Conservation (phyloP, 495 filamentous ascomycete species). For the Penicillium fimorum region DNA sequence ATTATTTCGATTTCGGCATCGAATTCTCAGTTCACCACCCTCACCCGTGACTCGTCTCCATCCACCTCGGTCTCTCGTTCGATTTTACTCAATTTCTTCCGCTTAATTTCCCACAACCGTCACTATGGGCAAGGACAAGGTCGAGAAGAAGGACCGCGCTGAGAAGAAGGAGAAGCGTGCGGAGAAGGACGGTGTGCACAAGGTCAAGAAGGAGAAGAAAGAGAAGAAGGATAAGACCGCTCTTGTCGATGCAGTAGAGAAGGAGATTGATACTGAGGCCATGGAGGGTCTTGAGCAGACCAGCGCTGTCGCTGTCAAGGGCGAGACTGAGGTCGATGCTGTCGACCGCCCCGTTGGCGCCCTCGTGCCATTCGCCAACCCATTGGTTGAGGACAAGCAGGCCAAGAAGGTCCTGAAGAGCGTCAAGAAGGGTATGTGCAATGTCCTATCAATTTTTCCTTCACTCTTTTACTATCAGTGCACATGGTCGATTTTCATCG, state of each 20-base stretch:
- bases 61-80: conserved; percentile 20
- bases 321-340: conserved; percentile 46
- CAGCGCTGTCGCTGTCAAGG: conserved; percentile 34
- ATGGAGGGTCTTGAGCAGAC: conserved; percentile 53
- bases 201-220: conserved; percentile 62
- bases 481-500: conserved; percentile 5
- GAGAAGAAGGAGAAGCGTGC: conserved; percentile 80
- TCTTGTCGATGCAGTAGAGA: conserved; percentile 59
- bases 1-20: conserved; percentile 42
- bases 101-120: conserved; percentile 18
- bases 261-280: conserved; percentile 56
- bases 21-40: conserved; percentile 26
- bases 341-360: conserved; percentile 61
- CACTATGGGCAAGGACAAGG: conserved; percentile 55
- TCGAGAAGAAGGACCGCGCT: conserved; percentile 67
- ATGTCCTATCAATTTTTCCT: neutral
- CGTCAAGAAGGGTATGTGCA: conserved; percentile 80
- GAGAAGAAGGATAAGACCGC: conserved; percentile 70
- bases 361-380: conserved; percentile 89
- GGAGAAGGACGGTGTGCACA: conserved; percentile 72
- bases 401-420: conserved; percentile 91
- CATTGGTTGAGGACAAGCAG: conserved; percentile 84
- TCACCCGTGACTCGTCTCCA: conserved; percentile 25
- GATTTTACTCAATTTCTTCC: conserved; percentile 18
- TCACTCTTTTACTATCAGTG: neutral